Conservation (phyloP, 192 early-diverging fungal genomes). For the Gryganskiella cystojenkinii region DNA sequence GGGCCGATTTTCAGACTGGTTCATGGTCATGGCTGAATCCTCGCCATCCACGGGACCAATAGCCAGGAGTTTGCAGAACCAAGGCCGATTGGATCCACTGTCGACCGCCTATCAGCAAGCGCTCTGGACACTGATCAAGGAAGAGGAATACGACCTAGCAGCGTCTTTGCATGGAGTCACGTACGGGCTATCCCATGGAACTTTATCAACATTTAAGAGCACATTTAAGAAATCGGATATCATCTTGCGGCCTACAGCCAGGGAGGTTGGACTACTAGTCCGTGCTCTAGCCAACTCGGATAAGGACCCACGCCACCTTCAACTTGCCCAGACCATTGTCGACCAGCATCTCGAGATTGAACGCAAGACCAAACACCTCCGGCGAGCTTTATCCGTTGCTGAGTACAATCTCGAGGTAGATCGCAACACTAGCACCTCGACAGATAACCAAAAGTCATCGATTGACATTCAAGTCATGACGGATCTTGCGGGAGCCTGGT, state of each 20-base stretch:
- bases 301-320: conserved; percentile 5
- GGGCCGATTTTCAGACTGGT: conserved; percentile 39
- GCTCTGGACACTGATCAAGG: conserved; percentile 11
- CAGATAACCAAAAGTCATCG: background rate
- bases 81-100: background rate
- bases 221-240: background rate
- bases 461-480: conserved; percentile 25
- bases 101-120: conserved; percentile 5
- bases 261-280: conserved; percentile 16
- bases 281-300: conserved; percentile 9
- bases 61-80: conserved; percentile 16
- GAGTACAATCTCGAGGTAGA: conserved; percentile 18
- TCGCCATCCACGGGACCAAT: conserved; percentile 10
- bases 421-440: background rate
- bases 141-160: conserved; percentile 28
- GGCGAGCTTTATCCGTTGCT: conserved; percentile 28
- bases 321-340: conserved; percentile 35
- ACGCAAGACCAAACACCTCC: conserved; percentile 1
- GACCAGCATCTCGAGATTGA: conserved; percentile 21
- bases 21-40: conserved; percentile 13
- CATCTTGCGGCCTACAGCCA: background rate
- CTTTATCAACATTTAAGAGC: background rate
- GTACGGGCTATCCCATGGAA: conserved; percentile 4
- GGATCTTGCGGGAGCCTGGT: conserved; percentile 35
- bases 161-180: conserved; percentile 7